Conservation (phyloP, 352 stramenopile species). For the Phytophthora pisi region DNA sequence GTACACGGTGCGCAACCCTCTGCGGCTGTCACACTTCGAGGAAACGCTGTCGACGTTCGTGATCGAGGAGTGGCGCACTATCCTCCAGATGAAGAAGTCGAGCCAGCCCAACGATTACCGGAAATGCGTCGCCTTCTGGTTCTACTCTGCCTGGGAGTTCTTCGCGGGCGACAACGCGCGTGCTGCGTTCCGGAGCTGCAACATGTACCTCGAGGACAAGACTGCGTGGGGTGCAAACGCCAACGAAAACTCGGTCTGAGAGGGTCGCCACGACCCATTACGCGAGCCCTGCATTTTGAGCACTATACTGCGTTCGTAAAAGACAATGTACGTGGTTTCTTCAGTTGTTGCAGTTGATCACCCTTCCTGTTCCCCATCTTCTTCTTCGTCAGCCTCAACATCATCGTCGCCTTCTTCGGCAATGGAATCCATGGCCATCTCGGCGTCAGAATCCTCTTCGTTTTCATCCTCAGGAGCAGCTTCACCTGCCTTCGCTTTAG, state of each 20-base stretch:
- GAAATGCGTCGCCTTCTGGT: slow-evolving; percentile 89
- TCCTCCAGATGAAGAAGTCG: slow-evolving; percentile 83
- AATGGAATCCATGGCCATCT: slow-evolving; percentile 44
- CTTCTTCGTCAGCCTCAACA: slow-evolving; percentile 10
- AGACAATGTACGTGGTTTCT: slow-evolving; percentile 22
- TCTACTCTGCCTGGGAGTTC: slow-evolving; percentile 85
- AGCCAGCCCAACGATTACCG: slow-evolving; percentile 87
- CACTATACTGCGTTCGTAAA: slow-evolving; percentile 18
- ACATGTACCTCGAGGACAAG: slow-evolving; percentile 88
- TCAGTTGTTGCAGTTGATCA: slow-evolving; percentile 3
- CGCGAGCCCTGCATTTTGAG: slow-evolving; percentile 25
- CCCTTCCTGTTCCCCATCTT: slow-evolving; percentile 18
- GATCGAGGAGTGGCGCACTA: slow-evolving; percentile 73
- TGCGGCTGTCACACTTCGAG: slow-evolving; percentile 77
- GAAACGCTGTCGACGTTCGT: slow-evolving; percentile 76
- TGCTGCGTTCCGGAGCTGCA: slow-evolving; percentile 78
- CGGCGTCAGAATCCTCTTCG: slow-evolving; percentile 39
- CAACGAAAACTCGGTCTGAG: slow-evolving; percentile 35
- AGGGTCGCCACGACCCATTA: background rate
- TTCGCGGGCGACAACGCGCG: slow-evolving; percentile 80
- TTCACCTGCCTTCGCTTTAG: slow-evolving; percentile 25
- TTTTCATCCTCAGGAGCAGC: slow-evolving; percentile 31
- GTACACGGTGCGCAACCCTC: slow-evolving; percentile 74
- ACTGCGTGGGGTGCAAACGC: slow-evolving; percentile 45
- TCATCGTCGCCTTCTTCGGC: slow-evolving; percentile 13